phyloP scores from a whole-genome alignment of 208 protist species.

The Zelonia costaricensis region DNA sequence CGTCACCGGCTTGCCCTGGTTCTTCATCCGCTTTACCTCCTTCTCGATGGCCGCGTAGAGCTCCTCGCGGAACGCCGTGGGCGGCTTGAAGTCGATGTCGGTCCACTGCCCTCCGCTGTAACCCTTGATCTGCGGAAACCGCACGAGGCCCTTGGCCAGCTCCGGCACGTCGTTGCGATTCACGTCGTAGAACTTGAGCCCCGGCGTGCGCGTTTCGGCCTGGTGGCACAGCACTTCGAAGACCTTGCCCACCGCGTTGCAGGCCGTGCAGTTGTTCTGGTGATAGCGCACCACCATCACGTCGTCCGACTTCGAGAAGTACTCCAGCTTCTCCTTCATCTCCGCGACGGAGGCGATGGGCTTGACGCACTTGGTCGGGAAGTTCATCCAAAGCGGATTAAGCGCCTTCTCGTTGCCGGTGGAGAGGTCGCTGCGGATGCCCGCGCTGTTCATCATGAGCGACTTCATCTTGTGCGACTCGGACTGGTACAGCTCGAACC shows the following conservation, averaged over 20 bases:
- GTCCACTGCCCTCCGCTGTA: slow-evolving; percentile 80
- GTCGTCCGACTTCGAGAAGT: slow-evolving; percentile 73
- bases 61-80: slow-evolving; percentile 66
- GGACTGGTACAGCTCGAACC: slow-evolving; percentile 77
- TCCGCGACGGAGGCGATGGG: slow-evolving; percentile 65
- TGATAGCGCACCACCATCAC: slow-evolving; percentile 87
- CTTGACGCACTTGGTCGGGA: slow-evolving; percentile 67
- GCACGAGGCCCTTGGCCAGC: slow-evolving; percentile 67
- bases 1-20: slow-evolving; percentile 59
- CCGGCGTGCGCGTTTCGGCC: slow-evolving; percentile 40
- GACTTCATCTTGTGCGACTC: slow-evolving; percentile 84
- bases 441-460: slow-evolving; percentile 80
- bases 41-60: slow-evolving; percentile 63
- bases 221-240: slow-evolving; percentile 85
- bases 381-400: slow-evolving; percentile 78
- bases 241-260: slow-evolving; percentile 80
- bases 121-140: slow-evolving; percentile 86
- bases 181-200: slow-evolving; percentile 77
- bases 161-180: slow-evolving; percentile 68
- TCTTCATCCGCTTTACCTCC: slow-evolving; percentile 56
- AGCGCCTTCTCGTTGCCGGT: slow-evolving; percentile 46
- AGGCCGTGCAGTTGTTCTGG: slow-evolving; percentile 82
- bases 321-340: slow-evolving; percentile 75
- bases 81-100: slow-evolving; percentile 89
- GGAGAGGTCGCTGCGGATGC: slow-evolving; percentile 53